A percentile compares a stretch with the other conserved stretches of the same genome.
phyloP scores from a whole-genome alignment of 2,329 filamentous ascomycete species.

The Hirsutella rhossiliensis region DNA sequence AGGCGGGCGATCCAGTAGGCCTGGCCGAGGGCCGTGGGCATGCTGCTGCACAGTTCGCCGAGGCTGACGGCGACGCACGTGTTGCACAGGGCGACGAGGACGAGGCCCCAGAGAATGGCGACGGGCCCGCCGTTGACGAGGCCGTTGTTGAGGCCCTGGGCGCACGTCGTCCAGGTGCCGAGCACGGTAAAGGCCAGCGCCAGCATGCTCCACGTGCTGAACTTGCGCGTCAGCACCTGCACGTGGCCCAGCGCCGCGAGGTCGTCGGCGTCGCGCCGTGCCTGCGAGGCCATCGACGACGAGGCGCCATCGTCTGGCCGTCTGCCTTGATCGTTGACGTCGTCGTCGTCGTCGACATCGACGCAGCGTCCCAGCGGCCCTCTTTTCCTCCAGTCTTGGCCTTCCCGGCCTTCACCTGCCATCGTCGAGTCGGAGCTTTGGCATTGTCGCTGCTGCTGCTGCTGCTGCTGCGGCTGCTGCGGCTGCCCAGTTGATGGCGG shows the following conservation, averaged over 20 bases:
- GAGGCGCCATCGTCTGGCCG: no score
- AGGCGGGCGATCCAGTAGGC: conserved; percentile 38
- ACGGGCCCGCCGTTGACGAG: conserved; percentile 42
- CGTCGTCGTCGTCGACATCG: not conserved
- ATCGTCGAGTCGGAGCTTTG: no score
- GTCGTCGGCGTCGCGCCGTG: conserved; percentile 23
- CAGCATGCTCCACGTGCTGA: conserved; percentile 43
- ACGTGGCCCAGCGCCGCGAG: conserved; percentile 28
- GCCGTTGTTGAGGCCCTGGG: conserved; percentile 33
- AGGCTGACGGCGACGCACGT: conserved; percentile 41
- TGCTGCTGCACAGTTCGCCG: conserved; percentile 43
- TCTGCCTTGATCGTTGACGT: not conserved
- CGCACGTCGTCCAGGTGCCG: conserved; percentile 46
- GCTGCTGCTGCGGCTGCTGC: no score
- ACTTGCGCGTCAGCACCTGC: conserved; percentile 30
- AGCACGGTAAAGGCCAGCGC: conserved; percentile 44
- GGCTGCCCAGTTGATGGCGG: no score
- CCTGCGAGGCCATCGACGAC: conserved; percentile 9
- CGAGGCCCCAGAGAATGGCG: conserved; percentile 41
- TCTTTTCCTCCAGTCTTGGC: no score
- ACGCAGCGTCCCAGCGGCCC: not conserved
- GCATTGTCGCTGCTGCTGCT: no score
- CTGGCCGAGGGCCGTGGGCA: conserved; percentile 49
- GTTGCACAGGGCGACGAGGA: conserved; percentile 39
- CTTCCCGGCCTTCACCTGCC: no score